Evolutionary conservation across 106 monocot species (phyloP), one percentile per base, ranked within the genome.

Genomic region (Hemerocallis citrina): DNA sequence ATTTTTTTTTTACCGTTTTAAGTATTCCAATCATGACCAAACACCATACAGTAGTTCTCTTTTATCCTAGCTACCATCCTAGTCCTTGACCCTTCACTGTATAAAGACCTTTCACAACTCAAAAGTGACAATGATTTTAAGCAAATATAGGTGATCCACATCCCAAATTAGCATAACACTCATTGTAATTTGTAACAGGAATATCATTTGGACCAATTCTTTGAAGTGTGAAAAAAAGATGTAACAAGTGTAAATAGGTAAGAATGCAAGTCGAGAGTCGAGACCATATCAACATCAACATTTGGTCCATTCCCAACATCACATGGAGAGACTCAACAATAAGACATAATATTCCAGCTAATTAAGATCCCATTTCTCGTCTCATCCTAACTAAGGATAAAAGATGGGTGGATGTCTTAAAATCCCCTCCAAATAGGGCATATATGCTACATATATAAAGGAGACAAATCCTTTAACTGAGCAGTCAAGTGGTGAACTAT

Each of bases 371-470:
- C 25, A 54, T 29, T 6, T 33, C n/a, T 9, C 37, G 37, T 38
- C 37, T 38, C 37, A 38, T 11, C 11, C 37, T 38, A 5, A 5
- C 11, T 50, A 8, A 19, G 13, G 39, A 7, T 6, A 17, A 2
- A 28, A 41, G 41, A 60, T 60, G 60, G 60, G 23, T 60, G 60
- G 60, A 40, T 12, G 38, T 5, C 15, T 25, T 38, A 22, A 41
- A 60, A 40, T 60, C 60, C 40, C 60, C 40, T 6, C 5, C 60
- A 14, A 7, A 1, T 3, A 28, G 24, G 60, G 30, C 7, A 38
- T 5, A 11, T 5, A 11, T 5, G 37, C 5, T 11, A 38, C 37
- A 38, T 38, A 38, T 5, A 38, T 38, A 11, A 38, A n/a, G n/a
- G n/a, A n/a, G n/a, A n/a, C n/a, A n/a, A n/a, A n/a, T n/a, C n/a